Base-by-base conservation (phyloP, 176 grass and related monocot species). In the Guadua angustifolia region DNA sequence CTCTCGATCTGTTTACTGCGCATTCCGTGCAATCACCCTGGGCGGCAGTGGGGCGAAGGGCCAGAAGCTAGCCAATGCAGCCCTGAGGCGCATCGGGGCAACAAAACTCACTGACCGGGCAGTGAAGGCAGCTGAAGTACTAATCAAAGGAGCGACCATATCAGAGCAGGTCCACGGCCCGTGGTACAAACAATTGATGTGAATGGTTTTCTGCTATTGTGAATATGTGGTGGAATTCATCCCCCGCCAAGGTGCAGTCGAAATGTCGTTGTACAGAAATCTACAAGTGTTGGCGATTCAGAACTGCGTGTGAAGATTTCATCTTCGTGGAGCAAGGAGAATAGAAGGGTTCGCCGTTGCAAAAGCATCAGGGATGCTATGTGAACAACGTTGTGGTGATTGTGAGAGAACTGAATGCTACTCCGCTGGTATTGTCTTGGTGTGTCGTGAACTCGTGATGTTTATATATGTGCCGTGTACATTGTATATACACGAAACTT, bases 121-220 rank as follows among this genome's bases (percentile, higher is more conserved):
- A n/a, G 76, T 82, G 85, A 93, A 88, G 15, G 85, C 89, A 0
- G 83, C 79, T 4, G 87, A 84, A 52, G 57, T 85, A 22, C 38
- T 98, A 2, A 72, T 92, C 19, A 90, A 21, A 25, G 83, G 75
- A 36, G 92, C 91, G 11, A 75, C 69, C 5, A 58, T 93, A 63
- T 90, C 95, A 25, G 63, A 85, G 75, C 82, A 89, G 78, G 89
- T 98, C 35, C 95, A 98, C 21, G 89, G 91, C 6, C 93, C 85
- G 4, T 98, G 95, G 95, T 98, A 98, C 59, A 83, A 36, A 15
- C 81, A 59, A 67, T 60, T 95, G 67, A 19, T 91, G 44, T 91
- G 78, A 85, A 65, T 60, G 56, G 14, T 35, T 43, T 67, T 51
- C 62, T 77, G 35, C 29, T 55, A 50, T 66, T 21, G 78, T 86